phyloP scores from a whole-genome alignment of 106 monocot species.

The Acorus gramineus region DNA sequence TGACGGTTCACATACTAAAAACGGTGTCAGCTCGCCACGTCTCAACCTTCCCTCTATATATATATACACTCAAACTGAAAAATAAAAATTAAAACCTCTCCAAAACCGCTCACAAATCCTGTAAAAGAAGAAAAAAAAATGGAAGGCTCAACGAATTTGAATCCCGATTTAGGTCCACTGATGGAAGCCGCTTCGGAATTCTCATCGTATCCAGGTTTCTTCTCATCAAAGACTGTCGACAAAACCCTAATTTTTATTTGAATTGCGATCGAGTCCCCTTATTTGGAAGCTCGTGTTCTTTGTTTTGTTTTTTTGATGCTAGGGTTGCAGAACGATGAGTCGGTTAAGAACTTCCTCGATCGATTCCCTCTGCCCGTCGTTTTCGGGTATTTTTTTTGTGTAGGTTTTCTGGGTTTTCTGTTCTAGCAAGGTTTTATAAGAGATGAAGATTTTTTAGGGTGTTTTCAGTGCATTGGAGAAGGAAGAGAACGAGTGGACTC shows the following conservation, averaged over 20 bases:
- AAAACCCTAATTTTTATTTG: not conserved
- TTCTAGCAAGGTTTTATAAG: not conserved
- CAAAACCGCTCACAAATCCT: too few relatives aligned
- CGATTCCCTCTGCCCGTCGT: slow-evolving; percentile 61
- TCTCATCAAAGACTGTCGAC: not conserved
- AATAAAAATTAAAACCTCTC: too few relatives aligned
- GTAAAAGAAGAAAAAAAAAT: too few relatives aligned
- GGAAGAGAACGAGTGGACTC: slow-evolving; percentile 29
- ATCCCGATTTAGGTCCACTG: slow-evolving; percentile 20
- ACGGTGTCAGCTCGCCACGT: too few relatives aligned
- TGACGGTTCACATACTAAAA: too few relatives aligned
- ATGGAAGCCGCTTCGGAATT: slow-evolving; percentile 72
- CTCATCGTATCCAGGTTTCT: slow-evolving; percentile 65
- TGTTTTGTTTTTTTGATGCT: not conserved
- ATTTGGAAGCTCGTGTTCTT: not conserved
- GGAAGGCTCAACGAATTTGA: too few relatives aligned
- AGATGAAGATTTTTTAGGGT: not conserved
- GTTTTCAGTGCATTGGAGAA: slow-evolving; percentile 48
- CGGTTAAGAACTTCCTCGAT: slow-evolving; percentile 74
- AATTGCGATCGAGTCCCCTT: not conserved
- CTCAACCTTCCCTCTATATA: too few relatives aligned
- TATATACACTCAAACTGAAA: too few relatives aligned
- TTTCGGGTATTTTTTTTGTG: slow-evolving; percentile 31
- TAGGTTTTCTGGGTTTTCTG: not conserved
- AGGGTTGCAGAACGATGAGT: slow-evolving; percentile 59